Evolutionary conservation across 1,284 basidiomycete species (phyloP), one percentile per base, ranked within the genome.

Genomic region (Amylostereum chailletii): DNA sequence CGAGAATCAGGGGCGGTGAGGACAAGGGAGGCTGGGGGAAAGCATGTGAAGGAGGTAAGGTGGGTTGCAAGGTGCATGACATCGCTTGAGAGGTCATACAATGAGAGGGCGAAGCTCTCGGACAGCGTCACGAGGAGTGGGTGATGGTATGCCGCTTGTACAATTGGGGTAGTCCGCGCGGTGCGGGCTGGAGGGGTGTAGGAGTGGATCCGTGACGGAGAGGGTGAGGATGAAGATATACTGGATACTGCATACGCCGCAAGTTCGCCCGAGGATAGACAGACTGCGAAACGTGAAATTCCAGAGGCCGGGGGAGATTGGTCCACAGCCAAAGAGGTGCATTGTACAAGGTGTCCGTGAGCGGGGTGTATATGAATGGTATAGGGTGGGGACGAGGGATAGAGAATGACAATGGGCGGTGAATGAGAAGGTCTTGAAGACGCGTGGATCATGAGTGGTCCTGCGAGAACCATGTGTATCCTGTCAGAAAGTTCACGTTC

Each of bases 111-210:
- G 60, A 89, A 89, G 30, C 72, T 64, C 52, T 75, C 65, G 10
- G 86, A 83, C 37, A 90, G 70, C 0, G 83, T 80, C 40, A 85
- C 71, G 45, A 90, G 78, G 3, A 90, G 65, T 0, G 86, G 87
- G 51, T 89, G 84, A 55, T 88, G 79, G 58, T 86, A 90, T 11
- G 74, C 85, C 8, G 82, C 83, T 46, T 82, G 79, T 42, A 76
- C 70, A 52, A 85, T 72, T 8, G 72, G 72, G 9, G 71, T 61
- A 4, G 65, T 69, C 42, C 77, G 69, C 3, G 65, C 46, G 32
- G 54, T 66, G 45, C 62, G 60, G 39, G 65, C 62, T 5, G 64
- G 58, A 10, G 81, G 79, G 39, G 71, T 59, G 59, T 82, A 80
- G 3, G 72, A 67, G 45, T 77, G 60, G 46, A 71, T 69, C 19